Base-by-base conservation (phyloP, 805 yeast genomes). In the Cyberlindnera xishuangbannaensis region DNA sequence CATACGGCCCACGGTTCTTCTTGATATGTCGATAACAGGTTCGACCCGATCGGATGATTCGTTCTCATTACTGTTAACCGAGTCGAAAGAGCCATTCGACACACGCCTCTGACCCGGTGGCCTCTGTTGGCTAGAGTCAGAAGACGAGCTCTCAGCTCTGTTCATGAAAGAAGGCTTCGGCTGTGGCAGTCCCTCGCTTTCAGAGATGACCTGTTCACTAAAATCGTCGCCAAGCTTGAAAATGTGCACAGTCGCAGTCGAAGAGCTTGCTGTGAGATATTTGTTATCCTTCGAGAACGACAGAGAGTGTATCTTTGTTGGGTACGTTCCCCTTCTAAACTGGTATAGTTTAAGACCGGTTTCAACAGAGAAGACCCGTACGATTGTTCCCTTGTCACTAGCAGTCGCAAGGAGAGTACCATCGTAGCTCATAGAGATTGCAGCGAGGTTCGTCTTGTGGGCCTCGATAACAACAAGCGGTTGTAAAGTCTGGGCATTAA, bases 241-340 rank as follows among this genome's bases (percentile, higher is more conserved):
- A 24, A 92, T 76, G 57, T 92, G 99, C 15, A 92, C 88, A 0
- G 99, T 92, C 27, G 84, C 94, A 15, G 94, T 85, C 3, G 94
- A 76, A 18, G 94, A 81, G 9, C 90, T 76, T 17, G 90, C 95
- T n/a, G 85, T 73, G 19, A 92, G 63, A 41, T 81, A 73, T 12
- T 68, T 67, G 39, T 83, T 78, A 42, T 83, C 82, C 17, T 67
- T 62, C 41, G 85, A 81, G 59, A 92, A 92, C 23, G 75, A 68
- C 43, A 92, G 64, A 9, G 94, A 80, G 47, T 75, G 76, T 13
- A 92, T 83, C 41, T 67, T 71, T 2, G 97, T 83, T 4, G 85
- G 83, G 53, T 88, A 88, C 2, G 90, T 78, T 1, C 94, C 94
- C 53, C 94, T 67, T 50, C 94, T 65, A 50, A 80, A 82, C 47